These are phyloP conservation scores for Calonectria honghensis DNA, from an alignment of 2,329 filamentous ascomycete genomes.

Conservation along the genomic window DNA sequence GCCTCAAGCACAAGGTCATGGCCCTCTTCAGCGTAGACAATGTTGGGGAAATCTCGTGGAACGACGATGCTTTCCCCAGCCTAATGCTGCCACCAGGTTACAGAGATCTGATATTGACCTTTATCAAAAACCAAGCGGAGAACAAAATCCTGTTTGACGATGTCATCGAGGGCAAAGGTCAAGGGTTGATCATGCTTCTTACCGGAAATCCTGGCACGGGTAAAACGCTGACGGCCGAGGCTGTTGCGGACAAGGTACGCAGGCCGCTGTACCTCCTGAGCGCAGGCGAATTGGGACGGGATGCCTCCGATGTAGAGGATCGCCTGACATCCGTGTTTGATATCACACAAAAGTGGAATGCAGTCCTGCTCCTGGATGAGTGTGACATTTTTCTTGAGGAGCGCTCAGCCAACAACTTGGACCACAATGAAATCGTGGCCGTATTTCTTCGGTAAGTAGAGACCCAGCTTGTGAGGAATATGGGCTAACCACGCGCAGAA, in stretches of 20 bases:
- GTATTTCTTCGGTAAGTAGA: conserved; percentile 56
- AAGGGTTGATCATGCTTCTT: conserved; percentile 65
- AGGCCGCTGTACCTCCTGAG: conserved; percentile 33
- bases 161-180: conserved; percentile 67
- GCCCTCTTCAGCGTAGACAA: conserved; percentile 62
- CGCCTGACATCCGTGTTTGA: conserved; percentile 72
- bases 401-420: conserved; percentile 50
- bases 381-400: conserved; percentile 60
- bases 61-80: conserved; percentile 64
- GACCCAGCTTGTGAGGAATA: background rate
- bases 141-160: conserved; percentile 64
- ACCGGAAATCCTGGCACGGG: conserved; percentile 65
- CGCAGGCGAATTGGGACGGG: conserved; percentile 45
- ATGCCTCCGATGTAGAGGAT: conserved; percentile 68
- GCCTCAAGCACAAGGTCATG: conserved; percentile 52
- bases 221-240: conserved; percentile 64
- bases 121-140: conserved; percentile 60
- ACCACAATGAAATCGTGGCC: conserved; percentile 46
- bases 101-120: conserved; percentile 65
- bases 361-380: conserved; percentile 50
- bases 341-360: conserved; percentile 73
- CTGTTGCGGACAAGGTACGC: conserved; percentile 37
- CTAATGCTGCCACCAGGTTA: conserved; percentile 66
- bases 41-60: conserved; percentile 64
- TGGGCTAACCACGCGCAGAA: background rate